These are phyloP conservation scores for Salmacisia buchloeana DNA, from an alignment of 1,284 basidiomycete species.

Conservation along the genomic window DNA sequence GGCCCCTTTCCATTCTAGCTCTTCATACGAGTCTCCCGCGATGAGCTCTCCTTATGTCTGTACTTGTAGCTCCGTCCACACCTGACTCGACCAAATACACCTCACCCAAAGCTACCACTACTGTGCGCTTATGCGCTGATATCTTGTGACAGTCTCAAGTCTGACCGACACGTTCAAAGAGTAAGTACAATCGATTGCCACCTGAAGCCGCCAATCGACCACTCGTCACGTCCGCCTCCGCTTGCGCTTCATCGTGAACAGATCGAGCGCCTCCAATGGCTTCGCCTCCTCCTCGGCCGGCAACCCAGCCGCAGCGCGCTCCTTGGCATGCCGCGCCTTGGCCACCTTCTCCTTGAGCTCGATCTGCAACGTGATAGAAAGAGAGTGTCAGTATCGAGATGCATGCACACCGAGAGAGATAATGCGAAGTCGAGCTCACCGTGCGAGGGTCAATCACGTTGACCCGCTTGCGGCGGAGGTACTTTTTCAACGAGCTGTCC, in stretches of 20 bases:
- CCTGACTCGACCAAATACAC: too few species aligned
- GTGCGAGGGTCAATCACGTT: constrained; percentile 45
- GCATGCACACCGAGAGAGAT: neutral
- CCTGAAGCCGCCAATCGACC: too few species aligned
- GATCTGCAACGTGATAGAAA: constrained; percentile 9
- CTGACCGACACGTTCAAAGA: too few species aligned
- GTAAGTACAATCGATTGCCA: too few species aligned
- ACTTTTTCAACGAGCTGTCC: constrained; percentile 41
- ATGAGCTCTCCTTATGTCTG: neutral
- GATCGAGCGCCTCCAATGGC: neutral
- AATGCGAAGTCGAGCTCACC: constrained; percentile 9
- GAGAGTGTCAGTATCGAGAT: neutral
- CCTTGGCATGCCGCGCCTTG: constrained; percentile 1
- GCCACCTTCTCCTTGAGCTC: constrained; percentile 29
- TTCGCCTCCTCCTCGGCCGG: neutral
- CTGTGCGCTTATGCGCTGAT: too few species aligned
- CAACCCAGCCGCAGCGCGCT: neutral
- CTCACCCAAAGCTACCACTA: too few species aligned
- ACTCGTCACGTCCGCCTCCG: constrained; percentile 7
- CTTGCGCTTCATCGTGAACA: constrained; percentile 6
- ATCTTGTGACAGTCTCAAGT: too few species aligned
- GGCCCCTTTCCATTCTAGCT: neutral
- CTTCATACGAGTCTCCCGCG: neutral
- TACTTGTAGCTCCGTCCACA: neutral
- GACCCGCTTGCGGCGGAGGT: constrained; percentile 41